A percentile compares a stretch with the other conserved stretches of the same genome.
Conservation (phyloP, 345 rosid genomes). For the Fremontodendron californicum region DNA sequence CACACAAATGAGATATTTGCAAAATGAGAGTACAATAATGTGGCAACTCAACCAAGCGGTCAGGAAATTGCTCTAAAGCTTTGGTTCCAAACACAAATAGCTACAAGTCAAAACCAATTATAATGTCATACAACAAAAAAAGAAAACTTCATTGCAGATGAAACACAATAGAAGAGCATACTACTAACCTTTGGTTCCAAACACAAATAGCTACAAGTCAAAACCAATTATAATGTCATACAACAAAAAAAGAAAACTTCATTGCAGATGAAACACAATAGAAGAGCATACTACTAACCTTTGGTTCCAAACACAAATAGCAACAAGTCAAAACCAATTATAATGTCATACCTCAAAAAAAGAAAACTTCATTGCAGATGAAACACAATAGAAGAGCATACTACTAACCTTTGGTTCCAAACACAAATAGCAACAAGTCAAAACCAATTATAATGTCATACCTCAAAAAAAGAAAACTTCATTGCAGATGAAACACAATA, state of each 20-base stretch:
- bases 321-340: conserved; percentile 26
- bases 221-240: not conserved
- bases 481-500: not conserved
- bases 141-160: not conserved
- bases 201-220: conserved; percentile 75
- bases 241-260: too few species aligned
- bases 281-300: too few species aligned
- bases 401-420: conserved; percentile 73
- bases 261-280: conserved; percentile 1
- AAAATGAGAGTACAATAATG: conserved; percentile 91
- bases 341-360: not conserved
- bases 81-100: conserved; percentile 92
- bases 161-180: not conserved
- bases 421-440: conserved; percentile 71
- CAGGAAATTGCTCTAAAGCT: conserved; percentile 93
- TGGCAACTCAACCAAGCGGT: conserved; percentile 89
- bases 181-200: conserved; percentile 81
- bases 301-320: conserved; percentile 92
- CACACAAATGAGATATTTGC: conserved; percentile 88
- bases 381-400: not conserved
- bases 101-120: conserved; percentile 27
- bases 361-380: not conserved
- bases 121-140: not conserved
- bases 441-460: not conserved
- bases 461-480: not conserved